phyloP scores from a whole-genome alignment of 2,329 filamentous ascomycete species.

The Nothophoma quercina region DNA sequence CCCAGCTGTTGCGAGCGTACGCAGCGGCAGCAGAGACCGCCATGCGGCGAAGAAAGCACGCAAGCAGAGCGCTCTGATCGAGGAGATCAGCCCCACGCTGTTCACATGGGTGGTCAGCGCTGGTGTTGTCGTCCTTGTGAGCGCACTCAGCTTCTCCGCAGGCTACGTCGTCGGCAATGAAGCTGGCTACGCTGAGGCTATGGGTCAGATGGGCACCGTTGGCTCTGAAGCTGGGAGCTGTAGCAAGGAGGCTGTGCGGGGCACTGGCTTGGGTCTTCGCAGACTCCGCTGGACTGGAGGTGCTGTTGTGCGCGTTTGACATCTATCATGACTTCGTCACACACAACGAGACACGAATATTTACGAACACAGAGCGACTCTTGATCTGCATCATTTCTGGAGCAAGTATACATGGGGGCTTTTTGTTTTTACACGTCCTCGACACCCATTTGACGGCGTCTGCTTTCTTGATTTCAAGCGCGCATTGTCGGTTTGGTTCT shows the following conservation, averaged over 20 bases:
- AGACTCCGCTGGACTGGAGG: conserved; percentile 44
- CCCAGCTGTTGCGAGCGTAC: conserved; percentile 35
- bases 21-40: conserved; percentile 55
- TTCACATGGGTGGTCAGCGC: conserved; percentile 72
- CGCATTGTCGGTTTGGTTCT: background rate
- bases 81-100: conserved; percentile 64
- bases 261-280: conserved; percentile 41
- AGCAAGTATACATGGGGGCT: conserved; percentile 11
- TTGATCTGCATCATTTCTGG: background rate
- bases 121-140: conserved; percentile 69
- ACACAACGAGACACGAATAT: background rate
- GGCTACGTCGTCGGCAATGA: conserved; percentile 69
- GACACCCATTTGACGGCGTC: conserved; percentile 3
- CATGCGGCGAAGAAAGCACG: conserved; percentile 55
- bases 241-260: conserved; percentile 43
- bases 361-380: conserved; percentile 3
- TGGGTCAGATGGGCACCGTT: conserved; percentile 41
- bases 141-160: conserved; percentile 70
- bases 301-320: conserved; percentile 24
- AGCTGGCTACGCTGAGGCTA: conserved; percentile 61
- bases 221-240: conserved; percentile 43
- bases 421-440: conserved; percentile 1
- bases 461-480: conserved; percentile 6
- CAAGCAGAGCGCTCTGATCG: conserved; percentile 42
- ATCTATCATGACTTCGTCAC: background rate